These are phyloP conservation scores for Sphagnum contortum DNA, from an alignment of 225 moss, liverwort and hornwort species.

Conservation along the genomic window DNA sequence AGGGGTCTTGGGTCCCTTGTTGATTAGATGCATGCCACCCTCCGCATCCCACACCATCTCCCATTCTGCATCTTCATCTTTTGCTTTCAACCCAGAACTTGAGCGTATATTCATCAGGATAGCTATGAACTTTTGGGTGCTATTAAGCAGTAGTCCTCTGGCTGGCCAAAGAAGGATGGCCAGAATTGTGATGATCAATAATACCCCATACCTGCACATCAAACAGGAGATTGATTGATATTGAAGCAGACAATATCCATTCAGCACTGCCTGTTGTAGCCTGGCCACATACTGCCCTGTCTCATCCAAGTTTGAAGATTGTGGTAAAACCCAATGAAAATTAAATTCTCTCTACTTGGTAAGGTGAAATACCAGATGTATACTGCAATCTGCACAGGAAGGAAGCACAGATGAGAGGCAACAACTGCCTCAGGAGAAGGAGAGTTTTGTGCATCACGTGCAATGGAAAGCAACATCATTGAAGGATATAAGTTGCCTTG, in stretches of 20 bases:
- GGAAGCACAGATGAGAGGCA: conserved; percentile 45
- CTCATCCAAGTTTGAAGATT: no score
- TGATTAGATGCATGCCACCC: conserved; percentile 72
- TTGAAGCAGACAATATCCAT: background rate
- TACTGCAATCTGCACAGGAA: conserved; percentile 58
- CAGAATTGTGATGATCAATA: conserved; percentile 41
- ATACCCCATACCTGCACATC: conserved; percentile 47
- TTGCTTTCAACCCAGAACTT: conserved; percentile 30
- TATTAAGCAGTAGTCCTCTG: conserved; percentile 21
- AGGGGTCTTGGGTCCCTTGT: conserved; percentile 37
- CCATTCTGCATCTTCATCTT: conserved; percentile 75
- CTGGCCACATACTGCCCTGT: no score
- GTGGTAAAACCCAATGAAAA: no score
- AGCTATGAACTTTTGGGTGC: no score
- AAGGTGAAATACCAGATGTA: conserved; percentile 45
- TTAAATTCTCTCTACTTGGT: no score
- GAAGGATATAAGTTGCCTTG: conserved; percentile 67
- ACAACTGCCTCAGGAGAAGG: conserved; percentile 22
- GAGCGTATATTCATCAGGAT: no score
- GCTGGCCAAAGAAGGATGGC: conserved; percentile 57
- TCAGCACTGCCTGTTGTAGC: no score
- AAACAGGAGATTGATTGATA: background rate
- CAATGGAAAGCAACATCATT: conserved; percentile 57
- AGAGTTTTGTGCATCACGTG: conserved; percentile 19
- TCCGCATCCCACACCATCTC: conserved; percentile 91